phyloP scores from a whole-genome alignment of 768 basidiomycete genomes.

The Fistulinella prunicolor region DNA sequence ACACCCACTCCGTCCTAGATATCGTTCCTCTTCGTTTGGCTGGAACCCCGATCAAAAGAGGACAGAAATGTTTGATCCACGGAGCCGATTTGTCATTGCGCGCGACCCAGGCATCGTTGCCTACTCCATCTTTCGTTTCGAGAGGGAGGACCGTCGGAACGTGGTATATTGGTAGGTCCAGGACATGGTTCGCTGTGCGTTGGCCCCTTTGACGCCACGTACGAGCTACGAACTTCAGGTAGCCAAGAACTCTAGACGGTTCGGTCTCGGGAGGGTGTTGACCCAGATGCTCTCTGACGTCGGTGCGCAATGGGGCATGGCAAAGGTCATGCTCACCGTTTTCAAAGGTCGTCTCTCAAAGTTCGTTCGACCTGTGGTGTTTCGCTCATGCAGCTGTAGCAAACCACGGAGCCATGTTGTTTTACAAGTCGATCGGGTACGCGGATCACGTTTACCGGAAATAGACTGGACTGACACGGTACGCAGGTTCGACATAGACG shows the following conservation, averaged over 20 bases:
- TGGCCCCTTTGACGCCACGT: not conserved
- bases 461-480: conserved; percentile 6
- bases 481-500: conserved; percentile 53
- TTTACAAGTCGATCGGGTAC: conserved; percentile 59
- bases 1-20: conserved; percentile 39
- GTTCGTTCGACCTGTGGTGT: not conserved
- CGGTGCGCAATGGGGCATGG: conserved; percentile 53
- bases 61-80: conserved; percentile 55
- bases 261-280: conserved; percentile 58
- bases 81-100: conserved; percentile 61
- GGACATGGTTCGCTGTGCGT: not conserved
- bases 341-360: conserved; percentile 54
- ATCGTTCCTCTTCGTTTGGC: conserved; percentile 55
- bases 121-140: conserved; percentile 69
- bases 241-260: conserved; percentile 37
- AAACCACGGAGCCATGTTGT: conserved; percentile 43
- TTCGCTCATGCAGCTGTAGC: conserved; percentile 32
- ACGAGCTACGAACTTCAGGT: conserved; percentile 80
- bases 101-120: conserved; percentile 32
- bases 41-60: conserved; percentile 59
- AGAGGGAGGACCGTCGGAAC: conserved; percentile 56
- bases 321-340: conserved; percentile 72
- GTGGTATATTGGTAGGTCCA: conserved; percentile 67
- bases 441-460: conserved; percentile 10
- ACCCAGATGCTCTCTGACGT: conserved; percentile 49